phyloP scores from a whole-genome alignment of 225 moss, liverwort and hornwort genomes.

The Rhytidiadelphus loreus region DNA sequence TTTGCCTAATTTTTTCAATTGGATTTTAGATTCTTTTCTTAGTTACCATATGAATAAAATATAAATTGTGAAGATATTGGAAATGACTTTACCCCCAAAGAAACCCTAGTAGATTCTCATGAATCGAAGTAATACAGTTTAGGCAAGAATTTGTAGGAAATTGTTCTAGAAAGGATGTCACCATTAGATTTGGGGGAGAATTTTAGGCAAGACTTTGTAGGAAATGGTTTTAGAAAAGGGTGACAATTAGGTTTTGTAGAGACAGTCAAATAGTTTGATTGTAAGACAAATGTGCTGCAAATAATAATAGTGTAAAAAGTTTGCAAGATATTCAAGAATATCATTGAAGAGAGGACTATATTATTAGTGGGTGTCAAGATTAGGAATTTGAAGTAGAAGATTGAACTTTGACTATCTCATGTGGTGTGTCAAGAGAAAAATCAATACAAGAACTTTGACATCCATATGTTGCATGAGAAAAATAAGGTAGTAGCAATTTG shows the following conservation, averaged over 20 bases:
- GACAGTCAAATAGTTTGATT: not conserved
- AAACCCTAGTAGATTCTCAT: rapidly evolving
- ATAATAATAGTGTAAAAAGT: not conserved
- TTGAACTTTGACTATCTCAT: not conserved
- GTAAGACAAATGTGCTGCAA: rapidly evolving
- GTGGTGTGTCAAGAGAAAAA: not conserved
- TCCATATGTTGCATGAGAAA: rapidly evolving
- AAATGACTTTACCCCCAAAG: not conserved
- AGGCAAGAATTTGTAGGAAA: not conserved
- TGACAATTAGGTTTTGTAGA: rapidly evolving
- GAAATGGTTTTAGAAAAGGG: rapidly evolving
- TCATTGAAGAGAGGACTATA: not conserved
- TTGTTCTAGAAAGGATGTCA: rapidly evolving
- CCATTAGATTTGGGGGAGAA: not conserved
- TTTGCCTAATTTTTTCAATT: not conserved
- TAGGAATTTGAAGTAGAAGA: not conserved
- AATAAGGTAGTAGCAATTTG: rapidly evolving
- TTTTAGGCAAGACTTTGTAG: not conserved
- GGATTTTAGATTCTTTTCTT: not conserved
- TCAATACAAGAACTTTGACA: not conserved
- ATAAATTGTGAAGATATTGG: not conserved
- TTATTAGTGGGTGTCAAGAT: too few relatives aligned
- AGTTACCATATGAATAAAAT: too few relatives aligned
- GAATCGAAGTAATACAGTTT: not conserved
- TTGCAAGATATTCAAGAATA: not conserved